Conservation (phyloP, 768 basidiomycete species). For the Cyclocybe cylindracea region DNA sequence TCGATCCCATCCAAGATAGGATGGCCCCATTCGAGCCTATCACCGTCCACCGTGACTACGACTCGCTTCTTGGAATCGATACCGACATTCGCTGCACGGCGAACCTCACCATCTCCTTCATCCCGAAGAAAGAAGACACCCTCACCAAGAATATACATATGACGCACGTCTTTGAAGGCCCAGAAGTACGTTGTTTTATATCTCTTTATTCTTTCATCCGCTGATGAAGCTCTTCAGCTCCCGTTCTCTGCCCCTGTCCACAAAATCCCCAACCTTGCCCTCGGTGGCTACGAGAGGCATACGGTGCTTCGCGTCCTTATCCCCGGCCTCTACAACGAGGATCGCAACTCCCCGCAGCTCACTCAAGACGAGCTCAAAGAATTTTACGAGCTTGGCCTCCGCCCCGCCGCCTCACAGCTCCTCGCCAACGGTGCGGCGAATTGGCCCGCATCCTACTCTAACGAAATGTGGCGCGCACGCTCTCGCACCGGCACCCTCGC, state of each 20-base stretch:
- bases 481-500: slow-evolving; percentile 13
- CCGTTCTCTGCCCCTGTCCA: slow-evolving; percentile 17
- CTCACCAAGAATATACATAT: slow-evolving; percentile 19
- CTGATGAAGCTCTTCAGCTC: background rate
- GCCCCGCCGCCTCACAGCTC: slow-evolving; percentile 18
- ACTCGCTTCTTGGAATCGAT: slow-evolving; percentile 21
- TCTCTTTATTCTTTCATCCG: background rate
- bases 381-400: slow-evolving; percentile 25
- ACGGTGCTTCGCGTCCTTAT: slow-evolving; percentile 25
- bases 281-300: slow-evolving; percentile 19
- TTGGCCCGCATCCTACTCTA: slow-evolving; percentile 23
- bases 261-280: slow-evolving; percentile 27
- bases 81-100: slow-evolving; percentile 6
- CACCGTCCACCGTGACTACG: slow-evolving; percentile 14
- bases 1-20: slow-evolving; percentile 17
- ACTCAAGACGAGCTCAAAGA: slow-evolving; percentile 5
- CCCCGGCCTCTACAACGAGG: slow-evolving; percentile 18
- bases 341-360: slow-evolving; percentile 2
- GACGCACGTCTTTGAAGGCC: slow-evolving; percentile 3
- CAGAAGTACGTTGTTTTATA: slow-evolving; percentile 4
- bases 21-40: background rate
- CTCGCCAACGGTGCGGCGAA: slow-evolving; percentile 10
- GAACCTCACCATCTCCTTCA: slow-evolving; percentile 10
- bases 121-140: slow-evolving; percentile 14
- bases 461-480: slow-evolving; percentile 21